A percentile compares a stretch with the other conserved stretches of the same genome.
These are phyloP conservation scores for Papilionanthe hybrid DNA, from an alignment of 116 monocot species.

Conservation along the genomic window DNA sequence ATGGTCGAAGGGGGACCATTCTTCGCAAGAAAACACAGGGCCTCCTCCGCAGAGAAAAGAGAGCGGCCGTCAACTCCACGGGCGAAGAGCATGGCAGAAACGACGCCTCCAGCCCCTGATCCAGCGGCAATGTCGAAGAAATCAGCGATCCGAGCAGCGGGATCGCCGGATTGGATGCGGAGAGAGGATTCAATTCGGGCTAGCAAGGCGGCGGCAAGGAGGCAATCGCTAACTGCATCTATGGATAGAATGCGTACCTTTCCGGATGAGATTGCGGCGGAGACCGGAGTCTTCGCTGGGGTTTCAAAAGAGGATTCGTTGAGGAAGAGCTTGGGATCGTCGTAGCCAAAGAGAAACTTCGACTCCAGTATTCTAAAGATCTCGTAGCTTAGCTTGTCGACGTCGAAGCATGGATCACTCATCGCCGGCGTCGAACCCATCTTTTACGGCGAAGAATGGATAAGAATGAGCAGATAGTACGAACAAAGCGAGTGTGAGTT, in stretches of 20 bases:
- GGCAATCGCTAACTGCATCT: slow-evolving; percentile 47
- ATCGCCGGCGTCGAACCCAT: background rate
- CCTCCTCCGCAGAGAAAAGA: slow-evolving; percentile 57
- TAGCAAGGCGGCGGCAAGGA: slow-evolving; percentile 52
- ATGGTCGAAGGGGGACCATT: slow-evolving; percentile 11
- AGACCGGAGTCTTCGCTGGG: background rate
- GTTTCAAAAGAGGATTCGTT: slow-evolving; percentile 1
- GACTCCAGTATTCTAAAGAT: slow-evolving; percentile 41
- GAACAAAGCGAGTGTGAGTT: background rate
- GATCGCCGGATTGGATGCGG: slow-evolving; percentile 39
- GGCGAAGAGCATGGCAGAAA: slow-evolving; percentile 72
- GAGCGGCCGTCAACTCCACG: slow-evolving; percentile 31
- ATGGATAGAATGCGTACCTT: slow-evolving; percentile 77
- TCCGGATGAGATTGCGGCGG: slow-evolving; percentile 8
- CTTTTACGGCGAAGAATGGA: background rate
- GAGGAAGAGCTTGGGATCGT: slow-evolving; percentile 6
- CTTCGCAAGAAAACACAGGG: slow-evolving; percentile 37
- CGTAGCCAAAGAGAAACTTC: slow-evolving; percentile 35
- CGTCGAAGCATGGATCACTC: background rate
- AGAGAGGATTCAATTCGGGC: slow-evolving; percentile 58
- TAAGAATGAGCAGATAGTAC: background rate
- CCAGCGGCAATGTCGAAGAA: slow-evolving; percentile 89
- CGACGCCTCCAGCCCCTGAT: slow-evolving; percentile 73
- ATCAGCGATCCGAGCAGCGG: slow-evolving; percentile 53
- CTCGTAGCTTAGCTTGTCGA: slow-evolving; percentile 38